Percentiles rank a stretch among this genome's conserved stretches.
These are phyloP conservation scores for Quercus phellos DNA, from an alignment of 331 rosid genomes.

Conservation along the genomic window DNA sequence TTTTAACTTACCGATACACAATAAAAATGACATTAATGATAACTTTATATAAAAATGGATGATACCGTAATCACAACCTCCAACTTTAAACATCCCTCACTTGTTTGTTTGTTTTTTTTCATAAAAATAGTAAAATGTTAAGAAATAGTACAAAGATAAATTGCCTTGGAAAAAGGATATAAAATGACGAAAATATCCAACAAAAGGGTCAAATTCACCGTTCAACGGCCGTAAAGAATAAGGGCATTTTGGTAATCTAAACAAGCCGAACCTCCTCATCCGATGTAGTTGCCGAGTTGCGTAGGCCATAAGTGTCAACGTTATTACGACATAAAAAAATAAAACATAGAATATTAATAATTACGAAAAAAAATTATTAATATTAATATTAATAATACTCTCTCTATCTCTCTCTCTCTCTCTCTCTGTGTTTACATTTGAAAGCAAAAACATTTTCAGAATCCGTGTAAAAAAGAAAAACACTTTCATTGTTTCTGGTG, in stretches of 20 bases:
- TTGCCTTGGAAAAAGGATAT: not conserved
- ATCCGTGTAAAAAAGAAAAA: not conserved
- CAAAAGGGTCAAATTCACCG: not conserved
- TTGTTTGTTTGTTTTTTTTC: no score
- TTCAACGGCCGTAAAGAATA: constrained; percentile 3
- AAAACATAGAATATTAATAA: no score
- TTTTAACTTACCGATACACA: no score
- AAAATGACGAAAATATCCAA: not conserved
- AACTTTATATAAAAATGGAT: no score
- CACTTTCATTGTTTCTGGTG: constrained; percentile 32
- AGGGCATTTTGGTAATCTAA: constrained; percentile 33
- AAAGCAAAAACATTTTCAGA: constrained; percentile 20
- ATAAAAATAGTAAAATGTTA: no score
- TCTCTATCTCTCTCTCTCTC: not conserved
- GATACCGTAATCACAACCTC: no score
- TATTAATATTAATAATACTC: no score
- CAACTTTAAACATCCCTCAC: no score
- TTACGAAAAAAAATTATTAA: no score
- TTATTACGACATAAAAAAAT: no score
- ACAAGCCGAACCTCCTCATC: not conserved
- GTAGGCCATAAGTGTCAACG: constrained; percentile 17
- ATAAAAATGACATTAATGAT: no score
- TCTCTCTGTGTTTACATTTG: not conserved
- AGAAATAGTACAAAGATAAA: no score
- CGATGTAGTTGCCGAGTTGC: constrained; percentile 25